phyloP scores from a whole-genome alignment of 2,329 filamentous ascomycete genomes.

The Gyromitra esculenta region DNA sequence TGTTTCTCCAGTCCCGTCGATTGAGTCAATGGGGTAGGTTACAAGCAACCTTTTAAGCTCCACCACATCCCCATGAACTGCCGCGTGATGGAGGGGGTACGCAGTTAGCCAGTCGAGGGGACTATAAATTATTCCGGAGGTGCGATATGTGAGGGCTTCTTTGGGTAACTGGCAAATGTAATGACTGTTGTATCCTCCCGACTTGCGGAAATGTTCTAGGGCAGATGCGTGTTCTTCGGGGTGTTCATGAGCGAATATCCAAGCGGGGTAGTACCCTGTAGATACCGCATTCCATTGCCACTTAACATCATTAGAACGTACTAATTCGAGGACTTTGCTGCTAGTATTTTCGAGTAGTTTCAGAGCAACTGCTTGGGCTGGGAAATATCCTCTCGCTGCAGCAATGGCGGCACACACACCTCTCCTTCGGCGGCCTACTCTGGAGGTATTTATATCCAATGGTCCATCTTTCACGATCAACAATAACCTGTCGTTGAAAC shows the following conservation, averaged over 20 bases:
- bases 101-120: constrained; percentile 14
- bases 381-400: constrained; percentile 19
- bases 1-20: constrained; percentile 14
- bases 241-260: constrained; percentile 23
- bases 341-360: background rate
- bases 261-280: constrained; percentile 26
- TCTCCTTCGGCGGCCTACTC: constrained; percentile 12
- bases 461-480: background rate
- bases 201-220: constrained; percentile 8
- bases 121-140: constrained; percentile 19
- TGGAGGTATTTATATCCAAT: background rate
- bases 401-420: constrained; percentile 16
- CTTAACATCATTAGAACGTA: constrained; percentile 4
- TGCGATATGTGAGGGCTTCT: background rate
- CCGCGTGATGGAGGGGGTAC: constrained; percentile 32
- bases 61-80: background rate
- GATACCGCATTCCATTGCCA: constrained; percentile 37
- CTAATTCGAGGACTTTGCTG: constrained; percentile 11
- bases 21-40: constrained; percentile 3
- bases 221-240: constrained; percentile 18
- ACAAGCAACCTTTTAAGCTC: constrained; percentile 6
- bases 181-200: constrained; percentile 33
- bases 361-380: constrained; percentile 22
- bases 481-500: constrained; percentile 10
- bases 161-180: constrained; percentile 1